Evolutionary conservation across 352 stramenopile species (phyloP), one percentile per base, ranked within the genome.

Genomic region (Phytopythium ostracodes): DNA sequence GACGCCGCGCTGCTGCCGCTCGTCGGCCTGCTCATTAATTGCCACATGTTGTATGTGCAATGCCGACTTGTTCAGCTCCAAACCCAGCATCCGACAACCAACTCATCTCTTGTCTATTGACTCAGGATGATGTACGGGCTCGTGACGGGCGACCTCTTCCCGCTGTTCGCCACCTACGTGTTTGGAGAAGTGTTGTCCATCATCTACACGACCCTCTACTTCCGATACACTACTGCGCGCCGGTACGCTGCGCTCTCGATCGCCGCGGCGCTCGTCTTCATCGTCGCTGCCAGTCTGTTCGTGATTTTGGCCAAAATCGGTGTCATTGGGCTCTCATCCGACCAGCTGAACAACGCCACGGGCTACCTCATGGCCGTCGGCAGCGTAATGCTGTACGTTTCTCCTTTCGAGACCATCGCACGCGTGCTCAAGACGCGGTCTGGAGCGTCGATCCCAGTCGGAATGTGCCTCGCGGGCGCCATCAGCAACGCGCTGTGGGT

Each of bases 401-500:
- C 64, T 12, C 62, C 62, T 2, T 75, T 75, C 40, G 68, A 72
- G 61, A 72, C 68, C 22, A 70, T 72, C 44, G 67, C 63, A 33
- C 58, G 43, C 36, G 68, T 70, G 22, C 56, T 70, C 22, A 29
- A 51, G 57, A 72, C 68, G 27, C 65, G 56, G 27, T 75, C 62
- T 10, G 64, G 56, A 29, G 65, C 71, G 27, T 82, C 73, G 33
- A 70, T 82, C 35, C 68, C 73, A 27, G 70, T 82, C 36, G 49
- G 56, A 17, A 50, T 82, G 36, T 71, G 73, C 36, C 57, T 64
- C 18, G 66, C 67, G 0, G 66, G 64, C 25, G 56, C 60, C 38
- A 33, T 79, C 36, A 79, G 69, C 56, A 76, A 70, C 59, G n/a
- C 51, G 17, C 58, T 76, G 17, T 79, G 73, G 73, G 62, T 79